phyloP scores from a whole-genome alignment of 78 protist genomes.

The Dictyostelium citrinum region DNA sequence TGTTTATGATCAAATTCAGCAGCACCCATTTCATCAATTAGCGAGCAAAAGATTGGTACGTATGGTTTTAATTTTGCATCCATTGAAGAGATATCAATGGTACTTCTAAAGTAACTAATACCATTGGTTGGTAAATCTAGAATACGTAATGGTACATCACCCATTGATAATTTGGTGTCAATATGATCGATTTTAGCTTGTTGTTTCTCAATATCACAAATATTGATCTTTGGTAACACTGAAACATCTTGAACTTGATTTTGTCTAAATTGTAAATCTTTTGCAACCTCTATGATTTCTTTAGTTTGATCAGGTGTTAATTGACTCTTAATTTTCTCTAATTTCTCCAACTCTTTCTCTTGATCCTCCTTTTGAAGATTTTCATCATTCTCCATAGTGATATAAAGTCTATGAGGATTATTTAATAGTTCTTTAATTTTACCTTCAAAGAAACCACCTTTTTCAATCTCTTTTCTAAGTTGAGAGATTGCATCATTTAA shows the following conservation, averaged over 20 bases:
- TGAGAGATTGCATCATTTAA: constrained; percentile 6
- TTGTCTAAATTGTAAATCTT: constrained; percentile 54
- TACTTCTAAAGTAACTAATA: constrained; percentile 39
- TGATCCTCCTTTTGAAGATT: neutral
- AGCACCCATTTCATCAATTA: constrained; percentile 40
- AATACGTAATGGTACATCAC: neutral
- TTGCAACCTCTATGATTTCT: constrained; percentile 4
- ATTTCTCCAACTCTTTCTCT: neutral
- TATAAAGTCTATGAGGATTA: constrained; percentile 31
- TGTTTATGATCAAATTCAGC: constrained; percentile 53
- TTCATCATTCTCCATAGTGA: constrained; percentile 32
- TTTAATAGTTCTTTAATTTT: constrained; percentile 6
- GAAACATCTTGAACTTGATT: constrained; percentile 35
- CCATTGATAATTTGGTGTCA: neutral
- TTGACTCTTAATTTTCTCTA: neutral
- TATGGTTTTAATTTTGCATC: constrained; percentile 27
- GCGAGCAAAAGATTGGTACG: constrained; percentile 31
- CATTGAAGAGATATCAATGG: constrained; percentile 35
- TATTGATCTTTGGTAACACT: constrained; percentile 17
- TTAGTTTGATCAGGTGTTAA: neutral
- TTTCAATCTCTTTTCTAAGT: constrained; percentile 27
- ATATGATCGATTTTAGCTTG: neutral
- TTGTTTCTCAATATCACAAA: constrained; percentile 38
- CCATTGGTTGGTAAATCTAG: constrained; percentile 68
- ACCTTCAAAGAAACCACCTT: constrained; percentile 27